Evolutionary conservation across 495 filamentous ascomycete species (phyloP).

Genomic region (Aspergillus nanangensis): DNA sequence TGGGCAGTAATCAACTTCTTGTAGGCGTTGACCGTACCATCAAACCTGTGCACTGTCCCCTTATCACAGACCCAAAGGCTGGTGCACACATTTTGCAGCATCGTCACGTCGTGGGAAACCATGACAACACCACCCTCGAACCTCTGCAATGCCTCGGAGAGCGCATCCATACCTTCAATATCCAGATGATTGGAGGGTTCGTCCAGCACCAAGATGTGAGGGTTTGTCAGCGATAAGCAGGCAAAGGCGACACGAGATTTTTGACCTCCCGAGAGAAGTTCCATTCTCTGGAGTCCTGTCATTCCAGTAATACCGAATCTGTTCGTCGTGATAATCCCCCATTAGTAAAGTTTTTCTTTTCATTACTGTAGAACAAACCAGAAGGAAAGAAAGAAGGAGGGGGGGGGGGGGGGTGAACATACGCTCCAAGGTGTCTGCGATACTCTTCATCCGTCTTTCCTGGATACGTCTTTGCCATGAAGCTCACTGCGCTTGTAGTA

Average conservation of each 20-base stretch:
- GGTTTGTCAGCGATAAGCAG: conserved; percentile 85
- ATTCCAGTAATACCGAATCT: conserved; percentile 95
- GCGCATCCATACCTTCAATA: conserved; percentile 98
- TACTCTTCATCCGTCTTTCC: conserved; percentile 96
- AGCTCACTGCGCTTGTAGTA: conserved; percentile 80
- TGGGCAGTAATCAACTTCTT: conserved; percentile 94
- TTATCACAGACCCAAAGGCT: conserved; percentile 96
- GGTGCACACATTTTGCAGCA: conserved; percentile 92
- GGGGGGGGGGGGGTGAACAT: conserved; percentile 18
- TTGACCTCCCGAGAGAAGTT: conserved; percentile 88
- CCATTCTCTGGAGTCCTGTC: conserved; percentile 96
- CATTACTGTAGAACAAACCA: no score
- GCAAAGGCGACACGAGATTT: conserved; percentile 98
- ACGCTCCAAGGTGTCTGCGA: conserved; percentile 85
- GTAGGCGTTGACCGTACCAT: conserved; percentile 92
- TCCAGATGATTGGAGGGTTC: conserved; percentile 98
- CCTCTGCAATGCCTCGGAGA: conserved; percentile 72
- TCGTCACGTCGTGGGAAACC: conserved; percentile 99
- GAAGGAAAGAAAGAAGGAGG: not conserved
- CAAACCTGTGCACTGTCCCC: conserved; percentile 94
- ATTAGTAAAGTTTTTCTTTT: no score
- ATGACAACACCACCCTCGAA: conserved; percentile 96
- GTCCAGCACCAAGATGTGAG: conserved; percentile 96
- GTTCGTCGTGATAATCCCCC: no score
- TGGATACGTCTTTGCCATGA: conserved; percentile 90